Percentiles rank a stretch among this genome's conserved stretches.
These are phyloP conservation scores for Trichothecium roseum DNA, from an alignment of 2,329 filamentous ascomycete species.

Conservation along the genomic window DNA sequence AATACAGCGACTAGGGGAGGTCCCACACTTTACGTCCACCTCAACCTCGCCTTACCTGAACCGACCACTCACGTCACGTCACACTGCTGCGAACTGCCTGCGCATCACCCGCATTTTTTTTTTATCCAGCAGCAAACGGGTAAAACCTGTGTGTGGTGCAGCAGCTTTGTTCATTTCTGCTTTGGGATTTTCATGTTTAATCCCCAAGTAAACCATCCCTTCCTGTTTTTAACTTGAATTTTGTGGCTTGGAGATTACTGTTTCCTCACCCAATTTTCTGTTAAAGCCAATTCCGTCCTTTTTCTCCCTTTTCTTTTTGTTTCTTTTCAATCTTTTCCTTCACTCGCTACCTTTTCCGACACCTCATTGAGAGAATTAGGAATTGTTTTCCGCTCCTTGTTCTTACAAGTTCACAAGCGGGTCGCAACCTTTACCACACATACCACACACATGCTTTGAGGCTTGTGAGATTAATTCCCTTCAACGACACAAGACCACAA, in stretches of 20 bases:
- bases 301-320: background rate
- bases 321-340: background rate
- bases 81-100: constrained; percentile 3
- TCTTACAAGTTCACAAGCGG: too few relatives aligned
- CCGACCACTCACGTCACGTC: constrained; percentile 10
- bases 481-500: background rate
- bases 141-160: too few relatives aligned
- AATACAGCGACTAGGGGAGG: constrained; percentile 5
- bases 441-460: background rate
- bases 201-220: too few relatives aligned
- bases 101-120: constrained; percentile 3
- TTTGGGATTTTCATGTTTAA: too few relatives aligned
- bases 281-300: too few relatives aligned
- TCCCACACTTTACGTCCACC: constrained; percentile 7
- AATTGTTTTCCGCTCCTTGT: background rate
- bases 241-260: too few relatives aligned
- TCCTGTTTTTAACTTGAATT: too few relatives aligned
- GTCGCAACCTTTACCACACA: too few relatives aligned
- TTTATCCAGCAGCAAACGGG: background rate
- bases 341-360: background rate
- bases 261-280: too few relatives aligned
- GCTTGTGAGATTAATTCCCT: background rate
- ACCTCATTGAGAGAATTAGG: background rate
- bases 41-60: constrained; percentile 6
- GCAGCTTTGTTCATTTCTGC: too few relatives aligned